Conservation (phyloP, 305 asterid genomes). For the Fraxinus sp. region DNA sequence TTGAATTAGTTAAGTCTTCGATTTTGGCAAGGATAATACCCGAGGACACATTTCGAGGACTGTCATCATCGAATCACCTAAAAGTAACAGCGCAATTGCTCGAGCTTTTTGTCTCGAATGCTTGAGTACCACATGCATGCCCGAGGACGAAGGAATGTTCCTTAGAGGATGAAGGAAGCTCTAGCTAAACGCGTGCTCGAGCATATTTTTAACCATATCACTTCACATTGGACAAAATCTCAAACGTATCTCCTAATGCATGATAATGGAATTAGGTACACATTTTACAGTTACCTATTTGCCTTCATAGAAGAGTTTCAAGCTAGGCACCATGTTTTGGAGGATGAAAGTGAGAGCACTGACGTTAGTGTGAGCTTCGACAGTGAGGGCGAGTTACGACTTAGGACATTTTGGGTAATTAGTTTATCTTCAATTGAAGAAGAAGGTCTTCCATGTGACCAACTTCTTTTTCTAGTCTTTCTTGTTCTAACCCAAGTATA, state of each 20-base stretch:
- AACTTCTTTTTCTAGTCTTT: conserved; percentile 64
- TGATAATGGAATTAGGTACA: conserved; percentile 70
- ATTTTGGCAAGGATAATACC: too few species aligned
- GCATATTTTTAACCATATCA: too few species aligned
- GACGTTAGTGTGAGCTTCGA: conserved; percentile 81
- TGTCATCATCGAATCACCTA: too few species aligned
- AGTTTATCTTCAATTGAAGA: conserved; percentile 80
- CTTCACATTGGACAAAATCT: conserved; percentile 76
- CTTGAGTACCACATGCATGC: too few species aligned
- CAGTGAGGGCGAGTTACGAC: conserved; percentile 86
- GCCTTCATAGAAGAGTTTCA: conserved; percentile 64
- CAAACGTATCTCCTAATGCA: conserved; percentile 86
- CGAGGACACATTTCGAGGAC: too few species aligned
- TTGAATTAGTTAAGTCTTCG: too few species aligned
- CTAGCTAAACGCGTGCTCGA: too few species aligned
- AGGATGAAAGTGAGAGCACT: conserved; percentile 84
- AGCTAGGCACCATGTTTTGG: conserved; percentile 92
- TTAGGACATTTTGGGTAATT: conserved; percentile 88
- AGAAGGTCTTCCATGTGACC: conserved; percentile 67
- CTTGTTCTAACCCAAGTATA: conserved; percentile 64
- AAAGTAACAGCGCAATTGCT: too few species aligned
- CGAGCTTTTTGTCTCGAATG: too few species aligned
- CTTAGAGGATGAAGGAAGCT: too few species aligned
- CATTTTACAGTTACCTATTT: conserved; percentile 84
- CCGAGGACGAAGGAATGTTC: too few species aligned